phyloP scores from a whole-genome alignment of 2,329 filamentous ascomycete species.

The Penicillium sp. region DNA sequence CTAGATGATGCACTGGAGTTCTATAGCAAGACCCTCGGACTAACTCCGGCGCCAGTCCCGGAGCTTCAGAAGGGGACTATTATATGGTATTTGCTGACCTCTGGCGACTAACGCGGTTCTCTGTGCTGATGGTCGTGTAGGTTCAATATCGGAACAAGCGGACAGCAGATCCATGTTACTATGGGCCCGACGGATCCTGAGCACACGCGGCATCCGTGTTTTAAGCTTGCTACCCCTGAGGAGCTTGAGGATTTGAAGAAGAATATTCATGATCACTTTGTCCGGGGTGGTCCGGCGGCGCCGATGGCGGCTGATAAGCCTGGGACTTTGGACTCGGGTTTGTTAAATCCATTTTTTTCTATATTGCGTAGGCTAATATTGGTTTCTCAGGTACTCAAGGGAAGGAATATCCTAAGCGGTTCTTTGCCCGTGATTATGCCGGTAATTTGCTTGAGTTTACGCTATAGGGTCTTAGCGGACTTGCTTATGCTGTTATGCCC shows the following conservation, averaged over 20 bases:
- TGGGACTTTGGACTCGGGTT: slow-evolving; percentile 48
- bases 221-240: slow-evolving; percentile 51
- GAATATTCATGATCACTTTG: slow-evolving; percentile 54
- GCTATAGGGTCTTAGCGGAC: slow-evolving; percentile 30
- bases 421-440: slow-evolving; percentile 62
- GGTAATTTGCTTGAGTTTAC: slow-evolving; percentile 58
- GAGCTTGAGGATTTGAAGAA: slow-evolving; percentile 50
- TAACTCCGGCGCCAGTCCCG: slow-evolving; percentile 56
- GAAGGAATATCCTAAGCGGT: slow-evolving; percentile 60
- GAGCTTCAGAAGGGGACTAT: slow-evolving; percentile 51
- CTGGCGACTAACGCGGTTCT: not conserved
- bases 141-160: slow-evolving; percentile 57
- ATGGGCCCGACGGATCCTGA: slow-evolving; percentile 42
- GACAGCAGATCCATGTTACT: slow-evolving; percentile 60
- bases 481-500: not conserved
- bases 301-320: slow-evolving; percentile 58
- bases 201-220: slow-evolving; percentile 60
- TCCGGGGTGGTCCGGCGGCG: slow-evolving; percentile 50
- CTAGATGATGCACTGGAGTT: slow-evolving; percentile 55
- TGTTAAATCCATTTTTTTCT: not conserved
- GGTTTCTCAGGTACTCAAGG: slow-evolving; percentile 50
- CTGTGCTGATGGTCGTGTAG: slow-evolving; percentile 14
- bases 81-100: slow-evolving; percentile 50
- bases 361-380: not conserved
- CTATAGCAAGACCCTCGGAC: slow-evolving; percentile 58